A percentile compares a stretch with the other conserved stretches of the same genome.
These are phyloP conservation scores for Penicillium psychrofluorescens DNA, from an alignment of 495 filamentous ascomycete species.

Conservation along the genomic window DNA sequence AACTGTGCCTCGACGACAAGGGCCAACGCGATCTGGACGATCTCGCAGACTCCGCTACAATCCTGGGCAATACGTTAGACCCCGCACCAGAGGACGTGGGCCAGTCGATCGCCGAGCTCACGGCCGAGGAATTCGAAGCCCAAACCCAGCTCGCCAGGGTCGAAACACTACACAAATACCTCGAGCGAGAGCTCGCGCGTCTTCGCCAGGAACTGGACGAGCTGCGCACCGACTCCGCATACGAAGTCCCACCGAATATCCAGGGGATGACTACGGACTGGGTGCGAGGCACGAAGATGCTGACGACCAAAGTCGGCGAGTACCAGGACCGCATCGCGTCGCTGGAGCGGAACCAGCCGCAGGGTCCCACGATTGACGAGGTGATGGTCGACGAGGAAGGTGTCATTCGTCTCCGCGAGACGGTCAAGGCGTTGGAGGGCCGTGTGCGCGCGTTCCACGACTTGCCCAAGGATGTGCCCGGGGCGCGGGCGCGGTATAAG, in stretches of 20 bases:
- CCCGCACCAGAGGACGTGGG: constrained; percentile 27
- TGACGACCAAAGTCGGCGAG: constrained; percentile 50
- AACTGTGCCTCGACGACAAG: constrained; percentile 31
- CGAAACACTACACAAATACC: constrained; percentile 45
- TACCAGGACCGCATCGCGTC: constrained; percentile 44
- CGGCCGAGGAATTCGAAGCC: constrained; percentile 31
- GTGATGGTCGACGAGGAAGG: constrained; percentile 42
- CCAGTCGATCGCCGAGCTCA: constrained; percentile 35
- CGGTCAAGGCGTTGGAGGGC: constrained; percentile 43
- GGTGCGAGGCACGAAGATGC: constrained; percentile 51
- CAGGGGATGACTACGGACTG: constrained; percentile 55
- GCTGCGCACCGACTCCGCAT: constrained; percentile 38
- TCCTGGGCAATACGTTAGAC: constrained; percentile 24
- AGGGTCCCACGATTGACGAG: constrained; percentile 41
- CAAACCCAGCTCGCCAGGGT: constrained; percentile 44
- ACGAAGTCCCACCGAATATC: constrained; percentile 42
- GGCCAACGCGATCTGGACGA: constrained; percentile 30
- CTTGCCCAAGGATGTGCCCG: constrained; percentile 60
- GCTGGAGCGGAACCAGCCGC: constrained; percentile 27
- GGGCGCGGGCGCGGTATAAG: constrained; percentile 60
- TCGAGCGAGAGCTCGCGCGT: constrained; percentile 30
- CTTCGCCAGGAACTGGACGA: constrained; percentile 30
- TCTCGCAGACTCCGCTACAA: constrained; percentile 27
- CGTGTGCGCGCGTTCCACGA: constrained; percentile 55
- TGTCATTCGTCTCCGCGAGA: constrained; percentile 20